A percentile compares a stretch with the other conserved stretches of the same genome.
Conservation (phyloP, 2,329 filamentous ascomycete genomes). For the Chaetothyriales sp. region DNA sequence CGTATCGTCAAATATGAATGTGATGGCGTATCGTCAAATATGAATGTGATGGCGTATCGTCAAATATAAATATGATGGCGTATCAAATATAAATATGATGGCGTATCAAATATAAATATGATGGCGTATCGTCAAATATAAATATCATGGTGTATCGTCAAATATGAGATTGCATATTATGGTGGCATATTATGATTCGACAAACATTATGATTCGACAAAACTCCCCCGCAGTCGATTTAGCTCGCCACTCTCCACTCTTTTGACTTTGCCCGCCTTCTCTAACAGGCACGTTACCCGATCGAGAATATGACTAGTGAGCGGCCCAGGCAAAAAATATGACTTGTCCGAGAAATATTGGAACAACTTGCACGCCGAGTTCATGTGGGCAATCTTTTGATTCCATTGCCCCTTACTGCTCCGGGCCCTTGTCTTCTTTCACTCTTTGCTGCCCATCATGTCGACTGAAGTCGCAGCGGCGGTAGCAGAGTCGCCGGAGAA, state of each 20-base stretch:
- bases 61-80: too few species aligned
- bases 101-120: too few species aligned
- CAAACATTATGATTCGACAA: too few species aligned
- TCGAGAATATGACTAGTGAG: not conserved
- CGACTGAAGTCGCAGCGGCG: slow-evolving; percentile 14
- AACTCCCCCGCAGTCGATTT: not conserved
- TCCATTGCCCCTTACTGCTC: not conserved
- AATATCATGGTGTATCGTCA: too few species aligned
- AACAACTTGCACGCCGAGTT: not conserved
- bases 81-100: too few species aligned
- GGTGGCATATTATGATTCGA: too few species aligned
- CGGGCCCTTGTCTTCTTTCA: not conserved
- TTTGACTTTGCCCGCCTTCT: not conserved
- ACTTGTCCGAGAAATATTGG: not conserved
- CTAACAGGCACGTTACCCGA: not conserved
- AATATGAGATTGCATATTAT: too few species aligned
- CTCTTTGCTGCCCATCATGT: slow-evolving; percentile 8
- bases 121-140: too few species aligned
- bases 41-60: too few species aligned
- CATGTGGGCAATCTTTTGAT: not conserved
- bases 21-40: too few species aligned
- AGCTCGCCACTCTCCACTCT: not conserved
- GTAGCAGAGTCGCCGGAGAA: slow-evolving; percentile 11
- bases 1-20: too few species aligned
- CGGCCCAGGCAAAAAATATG: not conserved